Evolutionary conservation across 345 rosid species (phyloP).

Genomic region (Eucalyptus leucophloia): DNA sequence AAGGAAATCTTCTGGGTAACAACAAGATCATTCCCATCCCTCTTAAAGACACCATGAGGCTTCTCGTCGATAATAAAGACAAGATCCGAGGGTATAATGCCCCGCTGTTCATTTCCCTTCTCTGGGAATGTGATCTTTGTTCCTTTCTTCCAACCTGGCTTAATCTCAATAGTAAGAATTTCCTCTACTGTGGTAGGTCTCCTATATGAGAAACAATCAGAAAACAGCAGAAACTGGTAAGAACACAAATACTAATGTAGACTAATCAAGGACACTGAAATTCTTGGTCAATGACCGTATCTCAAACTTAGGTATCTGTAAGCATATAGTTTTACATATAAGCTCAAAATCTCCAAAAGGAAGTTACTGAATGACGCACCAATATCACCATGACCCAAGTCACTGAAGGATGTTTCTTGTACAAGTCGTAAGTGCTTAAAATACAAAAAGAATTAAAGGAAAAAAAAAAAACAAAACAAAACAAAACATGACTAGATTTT

Average conservation of each 20-base stretch:
- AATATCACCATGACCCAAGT: not conserved
- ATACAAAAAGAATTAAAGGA: not conserved
- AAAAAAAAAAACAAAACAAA: not conserved
- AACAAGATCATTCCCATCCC: conserved; percentile 82
- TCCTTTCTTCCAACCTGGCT: conserved; percentile 92
- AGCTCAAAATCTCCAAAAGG: not conserved
- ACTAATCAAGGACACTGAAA: not conserved
- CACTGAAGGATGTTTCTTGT: not conserved
- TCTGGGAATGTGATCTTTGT: conserved; percentile 70
- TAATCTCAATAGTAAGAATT: conserved; percentile 64
- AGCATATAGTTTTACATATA: not conserved
- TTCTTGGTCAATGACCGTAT: not conserved
- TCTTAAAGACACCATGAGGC: conserved; percentile 67
- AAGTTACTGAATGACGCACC: not conserved
- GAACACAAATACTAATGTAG: not conserved
- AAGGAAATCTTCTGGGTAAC: conserved; percentile 54
- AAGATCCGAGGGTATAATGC: conserved; percentile 56
- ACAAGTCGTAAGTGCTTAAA: not conserved
- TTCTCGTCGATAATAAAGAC: conserved; percentile 78
- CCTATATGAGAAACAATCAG: conserved; percentile 16
- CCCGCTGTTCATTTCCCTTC: conserved; percentile 72
- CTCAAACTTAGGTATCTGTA: not conserved
- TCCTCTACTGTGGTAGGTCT: conserved; percentile 56
- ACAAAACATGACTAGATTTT: not conserved
- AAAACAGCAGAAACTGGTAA: not conserved